phyloP scores from a whole-genome alignment of 345 rosid species.

The rapeseed (Brassica napus) region DNA sequence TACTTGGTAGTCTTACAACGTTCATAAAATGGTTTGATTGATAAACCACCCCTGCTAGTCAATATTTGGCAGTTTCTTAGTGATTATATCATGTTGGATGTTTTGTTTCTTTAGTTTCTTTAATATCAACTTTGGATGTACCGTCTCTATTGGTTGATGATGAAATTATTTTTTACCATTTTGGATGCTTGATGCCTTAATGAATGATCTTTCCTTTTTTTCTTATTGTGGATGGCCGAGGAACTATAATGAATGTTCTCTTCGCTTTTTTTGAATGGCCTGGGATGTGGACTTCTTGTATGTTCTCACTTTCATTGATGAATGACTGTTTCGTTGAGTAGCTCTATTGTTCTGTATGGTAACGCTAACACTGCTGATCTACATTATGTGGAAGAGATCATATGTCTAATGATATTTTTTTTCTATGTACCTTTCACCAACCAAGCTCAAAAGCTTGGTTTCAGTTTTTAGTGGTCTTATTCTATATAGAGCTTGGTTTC shows the following conservation, averaged over 20 bases:
- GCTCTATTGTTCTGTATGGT: conserved; percentile 28
- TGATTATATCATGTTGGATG: conserved; percentile 13
- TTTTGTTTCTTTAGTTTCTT: not conserved
- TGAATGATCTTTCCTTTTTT: not conserved
- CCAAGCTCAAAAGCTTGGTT: conserved; percentile 23
- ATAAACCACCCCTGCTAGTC: conserved; percentile 8
- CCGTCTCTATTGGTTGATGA: conserved; percentile 29
- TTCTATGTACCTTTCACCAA: not conserved
- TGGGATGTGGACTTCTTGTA: conserved; percentile 13
- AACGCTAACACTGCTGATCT: not conserved
- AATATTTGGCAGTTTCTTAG: conserved; percentile 13
- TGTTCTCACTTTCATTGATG: conserved; percentile 17
- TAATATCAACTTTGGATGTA: conserved; percentile 9
- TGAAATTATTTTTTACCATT: conserved; percentile 3
- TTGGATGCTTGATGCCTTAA: conserved; percentile 19
- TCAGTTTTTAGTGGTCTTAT: not conserved
- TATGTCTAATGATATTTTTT: conserved; percentile 7
- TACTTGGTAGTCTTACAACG: conserved; percentile 39
- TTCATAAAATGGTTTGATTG: conserved; percentile 33
- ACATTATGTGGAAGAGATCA: conserved; percentile 18
- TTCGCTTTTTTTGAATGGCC: conserved; percentile 34
- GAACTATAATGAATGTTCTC: conserved; percentile 15
- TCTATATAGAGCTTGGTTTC: conserved; percentile 14
- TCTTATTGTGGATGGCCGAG: conserved; percentile 9
- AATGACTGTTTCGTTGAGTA: conserved; percentile 16